phyloP scores from a whole-genome alignment of 163 green algal species.

The Volvox carteri region DNA sequence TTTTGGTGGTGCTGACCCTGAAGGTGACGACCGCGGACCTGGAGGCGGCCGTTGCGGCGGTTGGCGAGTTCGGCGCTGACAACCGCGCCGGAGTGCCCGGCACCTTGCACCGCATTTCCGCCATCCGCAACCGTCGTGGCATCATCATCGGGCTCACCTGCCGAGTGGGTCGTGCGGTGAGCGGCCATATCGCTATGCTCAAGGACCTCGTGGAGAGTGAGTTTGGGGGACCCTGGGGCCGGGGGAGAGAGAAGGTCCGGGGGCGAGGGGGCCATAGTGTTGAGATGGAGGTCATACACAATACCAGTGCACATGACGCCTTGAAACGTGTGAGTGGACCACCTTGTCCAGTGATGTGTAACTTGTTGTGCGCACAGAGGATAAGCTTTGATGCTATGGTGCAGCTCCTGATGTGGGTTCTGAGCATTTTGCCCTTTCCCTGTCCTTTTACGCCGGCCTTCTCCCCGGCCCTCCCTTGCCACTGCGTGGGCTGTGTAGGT shows the following conservation, averaged over 20 bases:
- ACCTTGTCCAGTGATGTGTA: too few relatives aligned
- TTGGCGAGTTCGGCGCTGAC: slow-evolving; percentile 90
- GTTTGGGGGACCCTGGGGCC: too few relatives aligned
- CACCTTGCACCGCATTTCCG: slow-evolving; percentile 94
- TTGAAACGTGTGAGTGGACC: too few relatives aligned
- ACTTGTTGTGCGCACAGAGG: too few relatives aligned
- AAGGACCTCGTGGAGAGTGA: slow-evolving; percentile 54
- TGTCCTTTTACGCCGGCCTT: too few relatives aligned
- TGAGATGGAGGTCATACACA: too few relatives aligned
- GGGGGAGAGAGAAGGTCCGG: not conserved
- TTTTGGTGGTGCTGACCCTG: not conserved
- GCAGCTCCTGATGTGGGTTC: too few relatives aligned
- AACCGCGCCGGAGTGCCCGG: slow-evolving; percentile 93
- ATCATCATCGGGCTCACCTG: slow-evolving; percentile 93
- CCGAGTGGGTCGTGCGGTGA: slow-evolving; percentile 89
- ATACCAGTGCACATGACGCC: too few relatives aligned
- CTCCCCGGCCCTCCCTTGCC: not conserved
- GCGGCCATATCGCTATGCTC: slow-evolving; percentile 79
- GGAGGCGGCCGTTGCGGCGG: slow-evolving; percentile 65
- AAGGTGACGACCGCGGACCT: slow-evolving; percentile 78
- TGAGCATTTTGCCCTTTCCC: too few relatives aligned
- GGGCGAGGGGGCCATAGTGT: not conserved
- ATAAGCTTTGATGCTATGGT: too few relatives aligned
- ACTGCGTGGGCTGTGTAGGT: slow-evolving; percentile 1
- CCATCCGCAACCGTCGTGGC: slow-evolving; percentile 89